Evolutionary conservation across 106 monocot species (phyloP).

Genomic region (Amphibolis antarctica): DNA sequence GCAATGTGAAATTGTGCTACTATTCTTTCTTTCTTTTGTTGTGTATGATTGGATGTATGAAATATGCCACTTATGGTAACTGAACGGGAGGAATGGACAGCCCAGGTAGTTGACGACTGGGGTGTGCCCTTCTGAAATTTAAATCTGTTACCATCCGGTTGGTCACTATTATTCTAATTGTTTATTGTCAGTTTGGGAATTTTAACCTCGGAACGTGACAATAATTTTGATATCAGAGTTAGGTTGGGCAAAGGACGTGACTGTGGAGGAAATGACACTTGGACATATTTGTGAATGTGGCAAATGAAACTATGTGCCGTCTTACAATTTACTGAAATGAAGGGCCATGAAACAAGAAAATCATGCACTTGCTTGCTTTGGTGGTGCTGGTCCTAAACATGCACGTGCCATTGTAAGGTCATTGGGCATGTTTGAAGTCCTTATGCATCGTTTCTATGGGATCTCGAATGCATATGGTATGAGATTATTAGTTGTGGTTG

Average conservation of each 20-base stretch:
- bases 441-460: conserved; percentile 83
- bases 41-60: too few species aligned
- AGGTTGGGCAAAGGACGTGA: conserved; percentile 67
- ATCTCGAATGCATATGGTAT: conserved; percentile 97
- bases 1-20: too few species aligned
- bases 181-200: too few species aligned
- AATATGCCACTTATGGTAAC: too few species aligned
- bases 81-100: too few species aligned
- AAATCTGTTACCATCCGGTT: too few species aligned
- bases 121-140: too few species aligned
- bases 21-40: too few species aligned
- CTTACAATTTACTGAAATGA: conserved; percentile 95
- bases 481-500: conserved; percentile 90
- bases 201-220: too few species aligned
- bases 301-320: conserved; percentile 96
- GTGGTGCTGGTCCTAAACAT: conserved; percentile 95
- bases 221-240: too few species aligned
- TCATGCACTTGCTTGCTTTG: conserved; percentile 94
- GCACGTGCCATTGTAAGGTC: conserved; percentile 82
- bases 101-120: too few species aligned
- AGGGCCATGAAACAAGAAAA: conserved; percentile 89
- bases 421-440: conserved; percentile 80
- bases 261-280: conserved; percentile 78
- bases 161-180: too few species aligned
- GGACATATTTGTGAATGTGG: conserved; percentile 89